Conservation (phyloP, 78 protist species). For the Isochrysis galbana region DNA sequence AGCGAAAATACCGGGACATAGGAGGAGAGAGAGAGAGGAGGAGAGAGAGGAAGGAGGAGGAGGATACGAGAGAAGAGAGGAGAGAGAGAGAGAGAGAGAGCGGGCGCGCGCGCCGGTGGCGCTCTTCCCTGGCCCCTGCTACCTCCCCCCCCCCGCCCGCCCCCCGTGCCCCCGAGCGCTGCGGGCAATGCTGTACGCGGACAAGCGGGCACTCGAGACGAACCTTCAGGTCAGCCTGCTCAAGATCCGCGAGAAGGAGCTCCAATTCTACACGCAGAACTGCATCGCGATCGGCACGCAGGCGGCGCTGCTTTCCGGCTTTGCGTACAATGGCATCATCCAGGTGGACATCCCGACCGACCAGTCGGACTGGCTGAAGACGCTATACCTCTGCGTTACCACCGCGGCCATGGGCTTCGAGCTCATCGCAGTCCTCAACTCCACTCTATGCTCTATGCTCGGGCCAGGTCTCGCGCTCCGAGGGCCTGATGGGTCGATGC, state of each 20-base stretch:
- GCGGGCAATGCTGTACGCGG: conserved; percentile 27
- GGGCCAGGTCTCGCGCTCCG: conserved; percentile 28
- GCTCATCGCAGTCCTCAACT: neutral
- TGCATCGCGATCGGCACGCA: conserved; percentile 3
- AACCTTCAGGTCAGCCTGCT: neutral
- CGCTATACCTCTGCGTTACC: neutral
- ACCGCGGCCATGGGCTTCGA: neutral
- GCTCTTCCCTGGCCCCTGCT: too few relatives aligned
- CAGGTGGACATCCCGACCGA: conserved; percentile 1
- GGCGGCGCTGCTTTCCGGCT: conserved; percentile 22
- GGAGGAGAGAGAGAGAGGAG: too few relatives aligned
- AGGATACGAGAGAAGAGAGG: too few relatives aligned
- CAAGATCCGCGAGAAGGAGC: conserved; percentile 26
- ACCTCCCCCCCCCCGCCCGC: too few relatives aligned
- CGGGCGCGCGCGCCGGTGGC: too few relatives aligned
- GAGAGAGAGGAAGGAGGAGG: too few relatives aligned
- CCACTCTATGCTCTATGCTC: conserved; percentile 4
- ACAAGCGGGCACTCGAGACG: conserved; percentile 13
- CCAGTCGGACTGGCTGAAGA: neutral
- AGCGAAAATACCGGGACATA: too few relatives aligned
- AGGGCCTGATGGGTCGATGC: conserved; percentile 20
- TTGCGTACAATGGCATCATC: conserved; percentile 1
- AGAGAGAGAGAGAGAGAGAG: too few relatives aligned
- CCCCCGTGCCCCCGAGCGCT: too few relatives aligned
- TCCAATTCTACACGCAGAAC: conserved; percentile 1